Evolutionary conservation across 2,329 filamentous ascomycete genomes (phyloP).

Genomic region (Ophiobolus disseminans): DNA sequence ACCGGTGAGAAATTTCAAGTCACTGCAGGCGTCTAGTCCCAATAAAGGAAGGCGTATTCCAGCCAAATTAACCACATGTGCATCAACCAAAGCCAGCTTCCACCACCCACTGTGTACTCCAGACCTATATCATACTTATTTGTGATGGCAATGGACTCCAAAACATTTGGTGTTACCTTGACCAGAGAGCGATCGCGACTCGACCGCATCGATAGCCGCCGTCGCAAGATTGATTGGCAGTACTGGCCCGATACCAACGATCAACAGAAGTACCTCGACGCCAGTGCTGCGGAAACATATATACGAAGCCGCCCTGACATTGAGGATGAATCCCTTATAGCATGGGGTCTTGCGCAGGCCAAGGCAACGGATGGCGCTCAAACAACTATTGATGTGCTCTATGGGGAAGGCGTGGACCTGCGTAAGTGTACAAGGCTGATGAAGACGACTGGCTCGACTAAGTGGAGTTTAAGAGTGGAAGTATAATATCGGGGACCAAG

Average conservation of each 20-base stretch:
- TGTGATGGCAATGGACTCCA: neutral
- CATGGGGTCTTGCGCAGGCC: slow-evolving; percentile 15
- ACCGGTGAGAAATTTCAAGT: no score
- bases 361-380: neutral
- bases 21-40: no score
- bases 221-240: slow-evolving; percentile 8
- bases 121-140: no score
- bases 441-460: neutral
- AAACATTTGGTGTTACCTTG: neutral
- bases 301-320: slow-evolving; percentile 12
- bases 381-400: slow-evolving; percentile 8
- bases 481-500: neutral
- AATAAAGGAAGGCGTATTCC: no score
- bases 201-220: slow-evolving; percentile 4
- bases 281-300: neutral
- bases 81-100: no score
- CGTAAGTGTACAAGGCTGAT: slow-evolving; percentile 3
- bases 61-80: no score
- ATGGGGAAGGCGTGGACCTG: slow-evolving; percentile 4
- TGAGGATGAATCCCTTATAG: slow-evolving; percentile 14
- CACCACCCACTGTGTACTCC: no score
- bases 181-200: neutral
- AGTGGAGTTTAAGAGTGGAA: neutral
- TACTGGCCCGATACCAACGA: slow-evolving; percentile 2
- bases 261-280: neutral